These are phyloP conservation scores for Stagonosporopsis cucurbitacearum DNA, from an alignment of 2,329 filamentous ascomycete genomes.

Conservation along the genomic window DNA sequence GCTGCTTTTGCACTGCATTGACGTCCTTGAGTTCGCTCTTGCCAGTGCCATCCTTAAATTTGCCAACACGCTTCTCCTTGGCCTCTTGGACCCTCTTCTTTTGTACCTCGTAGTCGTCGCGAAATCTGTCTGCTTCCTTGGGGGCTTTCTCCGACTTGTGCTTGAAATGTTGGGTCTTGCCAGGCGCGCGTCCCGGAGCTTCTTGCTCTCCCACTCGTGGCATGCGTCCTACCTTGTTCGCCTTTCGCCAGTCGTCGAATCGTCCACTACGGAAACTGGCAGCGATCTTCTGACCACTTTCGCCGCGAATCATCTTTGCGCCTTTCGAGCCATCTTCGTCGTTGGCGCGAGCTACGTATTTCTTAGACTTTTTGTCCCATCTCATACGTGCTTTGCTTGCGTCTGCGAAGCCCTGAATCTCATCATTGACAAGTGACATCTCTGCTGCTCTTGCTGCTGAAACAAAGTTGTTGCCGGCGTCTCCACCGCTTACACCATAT, in stretches of 20 bases:
- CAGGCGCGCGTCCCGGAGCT: constrained; percentile 39
- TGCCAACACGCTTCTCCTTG: constrained; percentile 79
- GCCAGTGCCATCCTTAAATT: constrained; percentile 72
- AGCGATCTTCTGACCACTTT: constrained; percentile 94
- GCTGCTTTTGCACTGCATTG: constrained; percentile 83
- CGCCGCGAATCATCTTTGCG: constrained; percentile 78
- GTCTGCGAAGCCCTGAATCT: constrained; percentile 80
- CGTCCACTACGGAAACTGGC: constrained; percentile 91
- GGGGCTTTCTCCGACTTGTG: constrained; percentile 88
- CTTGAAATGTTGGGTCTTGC: constrained; percentile 62
- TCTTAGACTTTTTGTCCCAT: constrained; percentile 97
- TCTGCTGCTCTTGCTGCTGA: constrained; percentile 84
- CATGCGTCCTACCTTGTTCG: constrained; percentile 78
- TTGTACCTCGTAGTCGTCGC: constrained; percentile 87
- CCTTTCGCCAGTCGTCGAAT: constrained; percentile 90
- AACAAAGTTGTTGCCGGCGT: constrained; percentile 72
- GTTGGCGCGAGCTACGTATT: constrained; percentile 90
- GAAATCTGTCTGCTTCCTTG: constrained; percentile 89
- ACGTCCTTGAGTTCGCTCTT: constrained; percentile 82
- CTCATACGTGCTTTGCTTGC: constrained; percentile 78
- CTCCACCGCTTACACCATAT: constrained; percentile 88
- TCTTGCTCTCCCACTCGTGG: constrained; percentile 86
- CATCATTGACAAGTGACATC: constrained; percentile 94
- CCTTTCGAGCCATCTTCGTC: constrained; percentile 89
- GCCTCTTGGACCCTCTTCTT: constrained; percentile 91